Evolutionary conservation across 495 filamentous ascomycete species (phyloP).

Genomic region (Talaromyces adpressus): DNA sequence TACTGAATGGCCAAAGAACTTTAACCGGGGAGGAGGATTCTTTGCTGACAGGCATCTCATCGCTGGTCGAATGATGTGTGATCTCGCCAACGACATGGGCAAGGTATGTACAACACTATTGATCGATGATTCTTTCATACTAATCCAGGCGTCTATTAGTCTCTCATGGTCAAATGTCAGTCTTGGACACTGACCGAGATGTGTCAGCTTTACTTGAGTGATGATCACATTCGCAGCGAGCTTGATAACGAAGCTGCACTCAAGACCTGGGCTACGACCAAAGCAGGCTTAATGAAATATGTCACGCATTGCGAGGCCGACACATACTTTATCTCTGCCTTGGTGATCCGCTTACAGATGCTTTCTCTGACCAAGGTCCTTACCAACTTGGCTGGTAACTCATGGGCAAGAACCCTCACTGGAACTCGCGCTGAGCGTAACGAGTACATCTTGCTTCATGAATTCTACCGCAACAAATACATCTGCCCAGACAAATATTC

Average conservation of each 20-base stretch:
- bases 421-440: constrained; percentile 96
- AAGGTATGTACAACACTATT: constrained; percentile 43
- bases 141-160: constrained; percentile 36
- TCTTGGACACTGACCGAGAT: constrained; percentile 98
- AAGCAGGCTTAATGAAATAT: constrained; percentile 86
- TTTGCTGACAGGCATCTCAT: constrained; percentile 88
- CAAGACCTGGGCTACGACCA: constrained; percentile 79
- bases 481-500: constrained; percentile 90
- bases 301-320: constrained; percentile 87
- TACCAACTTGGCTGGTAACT: constrained; percentile 95
- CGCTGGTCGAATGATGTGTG: constrained; percentile 83
- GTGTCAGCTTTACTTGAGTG: constrained; percentile 79
- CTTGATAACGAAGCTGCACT: constrained; percentile 81
- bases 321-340: constrained; percentile 89
- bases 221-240: constrained; percentile 62
- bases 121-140: background rate
- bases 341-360: constrained; percentile 84
- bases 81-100: constrained; percentile 92
- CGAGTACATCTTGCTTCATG: constrained; percentile 97
- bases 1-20: constrained; percentile 78
- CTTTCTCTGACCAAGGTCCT: constrained; percentile 89
- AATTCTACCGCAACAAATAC: constrained; percentile 92
- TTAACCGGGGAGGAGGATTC: constrained; percentile 81
- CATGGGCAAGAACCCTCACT: constrained; percentile 92
- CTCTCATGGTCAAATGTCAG: constrained; percentile 92